Base-by-base conservation (phyloP, 1,139 yeast species). In the Oligophagozyma castellii region DNA sequence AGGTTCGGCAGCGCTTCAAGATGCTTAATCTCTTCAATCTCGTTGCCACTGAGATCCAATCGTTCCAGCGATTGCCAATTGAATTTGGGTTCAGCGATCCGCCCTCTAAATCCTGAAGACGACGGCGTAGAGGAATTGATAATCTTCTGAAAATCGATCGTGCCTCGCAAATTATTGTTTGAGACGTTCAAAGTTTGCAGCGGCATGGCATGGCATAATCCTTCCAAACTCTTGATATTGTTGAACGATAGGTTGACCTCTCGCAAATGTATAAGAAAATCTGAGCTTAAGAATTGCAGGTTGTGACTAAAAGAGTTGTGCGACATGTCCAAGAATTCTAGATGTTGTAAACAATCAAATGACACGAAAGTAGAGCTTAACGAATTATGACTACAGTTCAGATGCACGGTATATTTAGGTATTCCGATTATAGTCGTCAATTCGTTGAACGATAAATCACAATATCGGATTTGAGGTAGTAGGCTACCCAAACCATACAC, bases 161-260 rank as follows among this genome's bases (percentile, higher is more conserved):
- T 27, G 7, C 52, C 51, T n/a, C 22, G 22, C 14, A 51, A 30
- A 4, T 33, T 29, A 35, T 51, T 51, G 23, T 39, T 22, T 3
- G 44, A 30, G 10, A 48, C 30, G 24, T 39, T 32, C 19, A 50
- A 23, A 19, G 34, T 32, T 11, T 38, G 34, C 7, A 40, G 28
- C 7, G 33, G 29, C 11, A 40, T 34, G 5, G 19, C 24, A 5
- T 26, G 22, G 2, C 43, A 37, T 11, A 45, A 29, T 8, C 43
- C 46, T 19, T 35, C 34, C 12, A 50, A 26, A 2, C 46, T 38
- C 4, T 33, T 27, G 10, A 51, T 39, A 7, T 29, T 24, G 29
- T 49, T 48, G 19, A 35, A 25, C 3, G 53, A 43, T 12, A 51
- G 29, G 26, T 49, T 31, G 8, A 47, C 33, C 3, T 37, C 26